Conservation (phyloP, 2,329 filamentous ascomycete species). For the Boeremia lycopersici region DNA sequence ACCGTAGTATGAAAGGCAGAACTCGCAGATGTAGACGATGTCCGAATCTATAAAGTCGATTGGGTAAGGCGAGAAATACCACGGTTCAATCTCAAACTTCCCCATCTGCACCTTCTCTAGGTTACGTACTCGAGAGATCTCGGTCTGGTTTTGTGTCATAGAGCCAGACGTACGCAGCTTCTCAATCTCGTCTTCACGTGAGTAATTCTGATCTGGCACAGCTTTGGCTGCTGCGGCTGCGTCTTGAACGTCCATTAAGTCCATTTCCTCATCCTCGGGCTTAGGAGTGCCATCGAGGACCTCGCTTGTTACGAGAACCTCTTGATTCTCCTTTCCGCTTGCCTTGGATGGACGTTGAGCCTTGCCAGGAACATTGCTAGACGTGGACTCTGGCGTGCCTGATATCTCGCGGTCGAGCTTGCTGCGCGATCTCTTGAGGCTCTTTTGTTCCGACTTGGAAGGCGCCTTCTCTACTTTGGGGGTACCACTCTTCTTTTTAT, state of each 20-base stretch:
- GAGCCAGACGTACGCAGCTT: constrained; percentile 92
- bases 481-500: constrained; percentile 76
- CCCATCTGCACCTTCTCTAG: constrained; percentile 95
- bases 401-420: constrained; percentile 61
- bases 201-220: constrained; percentile 62
- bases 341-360: constrained; percentile 60
- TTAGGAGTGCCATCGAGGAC: constrained; percentile 56
- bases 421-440: constrained; percentile 53
- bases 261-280: constrained; percentile 58
- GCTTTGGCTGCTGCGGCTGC: constrained; percentile 60
- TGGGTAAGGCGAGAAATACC: constrained; percentile 99
- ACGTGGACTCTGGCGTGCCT: constrained; percentile 58
- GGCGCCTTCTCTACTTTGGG: constrained; percentile 46
- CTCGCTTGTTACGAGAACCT: constrained; percentile 55
- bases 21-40: constrained; percentile 95
- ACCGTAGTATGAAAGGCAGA: constrained; percentile 90
- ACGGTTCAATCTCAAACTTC: constrained; percentile 87
- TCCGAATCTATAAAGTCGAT: constrained; percentile 87
- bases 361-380: constrained; percentile 55
- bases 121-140: constrained; percentile 94
- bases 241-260: constrained; percentile 59
- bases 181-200: constrained; percentile 91
- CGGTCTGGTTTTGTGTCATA: constrained; percentile 98
- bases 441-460: constrained; percentile 55
- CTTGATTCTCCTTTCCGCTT: constrained; percentile 66